phyloP scores from a whole-genome alignment of 768 basidiomycete genomes.

The Mycena crocata region DNA sequence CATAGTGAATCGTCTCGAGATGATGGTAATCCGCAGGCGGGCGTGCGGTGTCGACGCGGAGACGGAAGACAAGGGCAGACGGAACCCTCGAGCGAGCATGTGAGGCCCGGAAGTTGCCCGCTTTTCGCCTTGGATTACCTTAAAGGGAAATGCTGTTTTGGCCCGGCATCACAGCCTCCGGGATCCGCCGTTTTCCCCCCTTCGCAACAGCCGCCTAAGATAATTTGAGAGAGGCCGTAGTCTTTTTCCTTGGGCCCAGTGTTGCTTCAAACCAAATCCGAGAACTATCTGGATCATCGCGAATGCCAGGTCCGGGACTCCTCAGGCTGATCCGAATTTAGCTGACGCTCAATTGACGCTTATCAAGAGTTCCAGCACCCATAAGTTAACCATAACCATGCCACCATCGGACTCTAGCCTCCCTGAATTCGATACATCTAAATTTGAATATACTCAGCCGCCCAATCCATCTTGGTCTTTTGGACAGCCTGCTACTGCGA shows the following conservation, averaged over 20 bases:
- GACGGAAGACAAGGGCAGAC: conserved; percentile 13
- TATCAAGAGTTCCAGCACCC: not conserved
- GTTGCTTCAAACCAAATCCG: too few species aligned
- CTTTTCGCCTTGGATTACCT: not conserved
- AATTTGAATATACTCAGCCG: conserved; percentile 45
- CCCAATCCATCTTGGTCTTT: conserved; percentile 56
- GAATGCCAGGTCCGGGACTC: too few species aligned
- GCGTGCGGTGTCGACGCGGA: conserved; percentile 1
- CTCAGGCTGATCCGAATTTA: too few species aligned
- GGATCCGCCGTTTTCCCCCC: too few species aligned
- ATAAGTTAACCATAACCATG: conserved; percentile 10
- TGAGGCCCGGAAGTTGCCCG: conserved; percentile 6
- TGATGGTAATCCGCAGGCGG: not conserved
- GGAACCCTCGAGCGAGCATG: conserved; percentile 29
- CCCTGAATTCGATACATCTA: conserved; percentile 28
- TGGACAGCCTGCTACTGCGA: conserved; percentile 47
- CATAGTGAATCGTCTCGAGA: conserved; percentile 29
- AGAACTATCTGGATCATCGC: too few species aligned
- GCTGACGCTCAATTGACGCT: too few species aligned
- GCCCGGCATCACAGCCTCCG: too few species aligned
- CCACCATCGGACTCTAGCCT: conserved; percentile 2
- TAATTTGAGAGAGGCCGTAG: too few species aligned
- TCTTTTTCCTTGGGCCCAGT: too few species aligned
- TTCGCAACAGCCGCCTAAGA: too few species aligned
- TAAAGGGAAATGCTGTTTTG: too few species aligned